Base-by-base conservation (phyloP, 352 stramenopile genomes). In the Phytophthora vignae region DNA sequence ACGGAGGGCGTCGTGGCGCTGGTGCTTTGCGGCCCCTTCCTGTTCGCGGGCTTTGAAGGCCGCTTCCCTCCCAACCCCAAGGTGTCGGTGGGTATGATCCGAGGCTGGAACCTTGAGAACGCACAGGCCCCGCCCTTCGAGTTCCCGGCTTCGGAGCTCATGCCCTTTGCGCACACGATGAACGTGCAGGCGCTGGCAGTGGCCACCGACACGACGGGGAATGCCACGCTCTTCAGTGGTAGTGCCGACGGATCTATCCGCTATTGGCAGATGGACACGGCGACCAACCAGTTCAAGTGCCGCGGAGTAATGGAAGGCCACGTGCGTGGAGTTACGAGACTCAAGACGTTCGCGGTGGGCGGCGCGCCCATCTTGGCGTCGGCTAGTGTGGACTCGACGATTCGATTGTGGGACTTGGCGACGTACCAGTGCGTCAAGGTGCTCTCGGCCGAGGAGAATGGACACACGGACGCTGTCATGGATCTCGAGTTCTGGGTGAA, bases 401-500 rank as follows among this genome's bases (percentile, higher is more conserved):
- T 93, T 69, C 86, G 90, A 4, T 76, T 96, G 56, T 96, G 90
- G 90, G 90, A 96, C 65, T 65, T 96, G 58, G 77, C 86, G 9
- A 94, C 90, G 19, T 93, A 90, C 66, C 86, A 91, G 67, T 96
- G 90, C 59, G 85, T 93, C 42, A 95, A 92, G 57, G 79, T 94
- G 64, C 79, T 96, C 0, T 84, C 83, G 11, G 71, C 73, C 4
- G 86, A 92, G 27, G 81, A 94, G 58, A 82, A 82, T 71, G 85
- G 87, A 17, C 90, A 96, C 76, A 92, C 83, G 36, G 89, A 96
- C 15, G 78, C 88, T 6, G 88, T 96, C 40, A 95, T 93, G 85
- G 90, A 96, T 73, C 71, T 96, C 22, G 89, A 96, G 60, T 90
- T 96, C 57, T 96, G 88, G 90, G 86, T 94, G 44, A 96, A 94